A percentile compares a stretch with the other conserved stretches of the same genome.
phyloP scores from a whole-genome alignment of 768 basidiomycete species.

The Suillus clintonianus region DNA sequence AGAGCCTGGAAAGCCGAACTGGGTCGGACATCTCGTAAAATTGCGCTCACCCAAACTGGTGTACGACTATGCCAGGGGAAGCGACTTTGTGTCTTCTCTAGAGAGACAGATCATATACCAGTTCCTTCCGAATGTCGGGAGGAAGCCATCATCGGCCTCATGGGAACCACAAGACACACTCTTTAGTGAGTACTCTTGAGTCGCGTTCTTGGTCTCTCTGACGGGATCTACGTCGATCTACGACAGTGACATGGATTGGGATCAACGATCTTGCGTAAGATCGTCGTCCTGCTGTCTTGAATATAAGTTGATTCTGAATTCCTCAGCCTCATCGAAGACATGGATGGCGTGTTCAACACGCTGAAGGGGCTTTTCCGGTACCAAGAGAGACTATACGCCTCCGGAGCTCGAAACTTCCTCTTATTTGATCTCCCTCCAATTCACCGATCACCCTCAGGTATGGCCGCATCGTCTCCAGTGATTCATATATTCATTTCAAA shows the following conservation, averaged over 20 bases:
- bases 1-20: slow-evolving; percentile 51
- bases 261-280: slow-evolving; percentile 66
- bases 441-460: slow-evolving; percentile 40
- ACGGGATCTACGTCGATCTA: background rate
- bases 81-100: slow-evolving; percentile 46
- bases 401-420: slow-evolving; percentile 56
- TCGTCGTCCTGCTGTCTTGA: background rate
- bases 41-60: slow-evolving; percentile 46
- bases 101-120: slow-evolving; percentile 37
- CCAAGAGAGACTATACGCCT: slow-evolving; percentile 50
- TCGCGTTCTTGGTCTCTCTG: background rate
- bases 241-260: slow-evolving; percentile 62
- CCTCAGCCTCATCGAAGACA: background rate
- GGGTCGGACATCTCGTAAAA: slow-evolving; percentile 61
- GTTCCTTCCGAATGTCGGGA: slow-evolving; percentile 42
- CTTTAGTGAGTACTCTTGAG: slow-evolving; percentile 40
- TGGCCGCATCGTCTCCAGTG: slow-evolving; percentile 17
- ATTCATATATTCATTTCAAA: background rate
- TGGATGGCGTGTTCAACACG: slow-evolving; percentile 17
- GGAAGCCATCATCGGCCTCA: slow-evolving; percentile 36
- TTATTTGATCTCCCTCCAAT: slow-evolving; percentile 64
- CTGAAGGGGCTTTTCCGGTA: slow-evolving; percentile 42
- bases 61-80: slow-evolving; percentile 60
- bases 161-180: slow-evolving; percentile 47
- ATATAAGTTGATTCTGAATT: background rate